These are phyloP conservation scores for Spiromastix sp. DNA, from an alignment of 2,329 filamentous ascomycete species.

Conservation along the genomic window DNA sequence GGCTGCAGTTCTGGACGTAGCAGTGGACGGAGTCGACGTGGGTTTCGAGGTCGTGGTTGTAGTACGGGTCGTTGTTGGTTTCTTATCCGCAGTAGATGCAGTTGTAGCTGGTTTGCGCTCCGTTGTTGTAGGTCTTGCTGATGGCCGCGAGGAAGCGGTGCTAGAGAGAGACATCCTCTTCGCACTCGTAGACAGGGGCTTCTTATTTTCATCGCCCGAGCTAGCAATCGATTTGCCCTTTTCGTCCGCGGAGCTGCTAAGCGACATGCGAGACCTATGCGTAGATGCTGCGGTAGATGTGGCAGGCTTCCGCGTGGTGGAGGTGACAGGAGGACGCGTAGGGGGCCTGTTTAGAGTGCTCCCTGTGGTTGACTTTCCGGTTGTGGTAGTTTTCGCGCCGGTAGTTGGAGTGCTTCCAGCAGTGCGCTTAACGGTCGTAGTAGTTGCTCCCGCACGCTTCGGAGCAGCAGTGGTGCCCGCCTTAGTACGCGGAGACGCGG, in stretches of 20 bases:
- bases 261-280: slow-evolving; percentile 31
- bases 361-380: slow-evolving; percentile 21
- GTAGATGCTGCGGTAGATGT: slow-evolving; percentile 26
- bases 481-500: slow-evolving; percentile 23
- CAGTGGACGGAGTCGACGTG: slow-evolving; percentile 14
- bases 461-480: slow-evolving; percentile 18
- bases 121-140: slow-evolving; percentile 23
- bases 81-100: slow-evolving; percentile 24
- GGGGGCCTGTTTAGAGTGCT: slow-evolving; percentile 36
- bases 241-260: slow-evolving; percentile 36
- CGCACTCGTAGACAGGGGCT: slow-evolving; percentile 28
- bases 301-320: slow-evolving; percentile 12
- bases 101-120: slow-evolving; percentile 30
- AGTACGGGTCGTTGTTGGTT: slow-evolving; percentile 17
- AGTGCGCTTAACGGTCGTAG: slow-evolving; percentile 23
- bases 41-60: slow-evolving; percentile 25
- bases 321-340: slow-evolving; percentile 28
- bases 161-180: slow-evolving; percentile 37
- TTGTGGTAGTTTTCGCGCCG: slow-evolving; percentile 21
- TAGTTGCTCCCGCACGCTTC: slow-evolving; percentile 26
- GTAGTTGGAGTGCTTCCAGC: slow-evolving; percentile 15
- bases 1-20: slow-evolving; percentile 14
- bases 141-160: slow-evolving; percentile 24
- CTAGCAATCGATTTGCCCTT: slow-evolving; percentile 31
- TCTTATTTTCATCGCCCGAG: slow-evolving; percentile 34